Percentiles rank a stretch among this genome's conserved stretches.
Conservation (phyloP, 2,329 filamentous ascomycete species). For the Setomelanomma holmii region DNA sequence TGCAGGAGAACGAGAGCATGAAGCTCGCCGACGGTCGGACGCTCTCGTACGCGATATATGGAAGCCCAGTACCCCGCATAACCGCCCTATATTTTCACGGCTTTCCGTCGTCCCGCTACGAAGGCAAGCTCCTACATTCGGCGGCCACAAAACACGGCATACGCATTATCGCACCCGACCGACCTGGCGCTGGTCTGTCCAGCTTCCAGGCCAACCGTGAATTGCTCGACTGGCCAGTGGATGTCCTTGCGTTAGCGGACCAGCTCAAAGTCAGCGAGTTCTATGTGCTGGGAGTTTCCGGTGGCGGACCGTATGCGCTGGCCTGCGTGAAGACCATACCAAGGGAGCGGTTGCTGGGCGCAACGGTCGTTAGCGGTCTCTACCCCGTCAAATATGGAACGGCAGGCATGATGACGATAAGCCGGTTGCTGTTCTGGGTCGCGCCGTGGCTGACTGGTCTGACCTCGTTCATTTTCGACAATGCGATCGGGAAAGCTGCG, state of each 20-base stretch:
- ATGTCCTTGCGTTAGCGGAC: slow-evolving; percentile 51
- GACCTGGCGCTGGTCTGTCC: slow-evolving; percentile 54
- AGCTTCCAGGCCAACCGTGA: slow-evolving; percentile 47
- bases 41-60: slow-evolving; percentile 56
- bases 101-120: slow-evolving; percentile 53
- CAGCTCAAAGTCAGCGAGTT: slow-evolving; percentile 52
- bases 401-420: slow-evolving; percentile 32
- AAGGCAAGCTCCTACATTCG: slow-evolving; percentile 47
- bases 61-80: slow-evolving; percentile 48
- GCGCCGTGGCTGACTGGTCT: slow-evolving; percentile 35
- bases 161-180: slow-evolving; percentile 53
- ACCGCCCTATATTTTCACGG: slow-evolving; percentile 55
- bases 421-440: slow-evolving; percentile 31
- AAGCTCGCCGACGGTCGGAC: slow-evolving; percentile 47
- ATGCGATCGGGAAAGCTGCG: slow-evolving; percentile 33
- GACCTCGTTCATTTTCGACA: slow-evolving; percentile 27
- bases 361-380: slow-evolving; percentile 31
- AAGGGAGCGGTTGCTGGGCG: slow-evolving; percentile 30
- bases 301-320: slow-evolving; percentile 57
- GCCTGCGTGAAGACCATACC: slow-evolving; percentile 54
- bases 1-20: slow-evolving; percentile 34
- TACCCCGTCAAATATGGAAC: slow-evolving; percentile 36
- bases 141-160: slow-evolving; percentile 43
- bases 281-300: slow-evolving; percentile 54
- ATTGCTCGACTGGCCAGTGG: slow-evolving; percentile 52